Evolutionary conservation across 2,329 filamentous ascomycete genomes (phyloP).

Genomic region (Neofusicoccum laricinum): DNA sequence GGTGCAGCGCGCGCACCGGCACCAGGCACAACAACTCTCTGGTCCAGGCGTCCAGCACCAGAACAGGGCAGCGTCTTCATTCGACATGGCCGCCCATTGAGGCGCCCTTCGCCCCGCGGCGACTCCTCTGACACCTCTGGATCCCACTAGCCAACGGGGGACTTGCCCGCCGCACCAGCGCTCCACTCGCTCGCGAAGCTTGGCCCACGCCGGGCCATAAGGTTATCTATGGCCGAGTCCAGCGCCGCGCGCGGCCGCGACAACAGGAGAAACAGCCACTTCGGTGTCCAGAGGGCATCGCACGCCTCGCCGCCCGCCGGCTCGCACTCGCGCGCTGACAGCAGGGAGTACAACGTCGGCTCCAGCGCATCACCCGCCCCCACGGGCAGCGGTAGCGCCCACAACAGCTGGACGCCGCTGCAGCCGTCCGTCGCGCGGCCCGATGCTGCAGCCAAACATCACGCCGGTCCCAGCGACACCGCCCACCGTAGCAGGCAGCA

Average conservation of each 20-base stretch:
- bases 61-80: not conserved
- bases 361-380: not conserved
- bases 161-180: not conserved
- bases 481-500: not conserved
- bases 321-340: not conserved
- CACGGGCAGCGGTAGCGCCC: not conserved
- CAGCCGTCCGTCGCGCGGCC: not conserved
- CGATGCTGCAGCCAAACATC: not conserved
- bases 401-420: conserved; percentile 8
- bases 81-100: not conserved
- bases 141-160: not conserved
- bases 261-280: conserved; percentile 27
- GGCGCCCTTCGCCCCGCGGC: not conserved
- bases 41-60: not conserved
- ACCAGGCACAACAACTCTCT: not conserved
- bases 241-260: not conserved
- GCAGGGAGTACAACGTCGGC: not conserved
- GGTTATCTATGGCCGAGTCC: not conserved
- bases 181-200: not conserved
- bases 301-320: conserved; percentile 19
- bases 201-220: not conserved
- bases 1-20: not conserved
- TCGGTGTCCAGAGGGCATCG: conserved; percentile 33
- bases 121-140: not conserved
- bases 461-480: not conserved